Percentiles rank a stretch among this genome's conserved stretches.
phyloP scores from a whole-genome alignment of 2,329 filamentous ascomycete species.

The Pyricularia sp. region DNA sequence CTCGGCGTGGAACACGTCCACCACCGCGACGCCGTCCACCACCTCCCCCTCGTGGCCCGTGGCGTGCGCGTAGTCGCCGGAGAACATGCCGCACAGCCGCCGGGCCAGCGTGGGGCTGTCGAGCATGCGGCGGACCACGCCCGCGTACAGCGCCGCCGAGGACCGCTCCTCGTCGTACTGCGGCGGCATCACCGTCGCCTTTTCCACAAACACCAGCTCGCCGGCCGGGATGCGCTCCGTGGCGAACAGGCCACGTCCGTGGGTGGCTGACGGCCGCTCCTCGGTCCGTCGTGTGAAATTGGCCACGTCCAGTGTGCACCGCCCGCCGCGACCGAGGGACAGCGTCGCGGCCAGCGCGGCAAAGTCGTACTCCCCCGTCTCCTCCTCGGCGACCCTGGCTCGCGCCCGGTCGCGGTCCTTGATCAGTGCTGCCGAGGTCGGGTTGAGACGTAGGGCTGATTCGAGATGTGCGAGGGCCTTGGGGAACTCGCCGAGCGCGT shows the following conservation, averaged over 20 bases:
- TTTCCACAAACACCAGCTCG: constrained; percentile 32
- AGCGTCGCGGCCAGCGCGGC: constrained; percentile 14
- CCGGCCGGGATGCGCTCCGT: constrained; percentile 24
- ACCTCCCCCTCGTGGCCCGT: constrained; percentile 20
- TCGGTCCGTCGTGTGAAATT: constrained; percentile 23
- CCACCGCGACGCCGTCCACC: constrained; percentile 23
- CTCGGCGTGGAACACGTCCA: constrained; percentile 29
- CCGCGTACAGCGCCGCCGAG: constrained; percentile 32
- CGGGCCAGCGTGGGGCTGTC: constrained; percentile 24
- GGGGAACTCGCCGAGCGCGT: constrained; percentile 22
- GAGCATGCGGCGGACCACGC: constrained; percentile 26
- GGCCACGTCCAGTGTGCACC: constrained; percentile 19
- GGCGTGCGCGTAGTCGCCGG: constrained; percentile 20
- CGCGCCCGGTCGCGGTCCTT: constrained; percentile 16
- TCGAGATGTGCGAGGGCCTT: constrained; percentile 13
- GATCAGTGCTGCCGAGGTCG: constrained; percentile 7
- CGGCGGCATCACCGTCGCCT: constrained; percentile 29
- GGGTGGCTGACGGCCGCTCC: constrained; percentile 19
- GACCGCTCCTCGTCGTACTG: constrained; percentile 29
- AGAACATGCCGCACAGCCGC: constrained; percentile 17
- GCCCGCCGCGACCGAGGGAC: neutral
- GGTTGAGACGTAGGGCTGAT: constrained; percentile 15
- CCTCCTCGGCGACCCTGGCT: constrained; percentile 17
- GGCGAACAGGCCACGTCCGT: constrained; percentile 34
- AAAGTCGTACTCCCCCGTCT: constrained; percentile 19